Evolutionary conservation across 495 filamentous ascomycete species (phyloP).

Genomic region (Lophiostoma macrostomum): DNA sequence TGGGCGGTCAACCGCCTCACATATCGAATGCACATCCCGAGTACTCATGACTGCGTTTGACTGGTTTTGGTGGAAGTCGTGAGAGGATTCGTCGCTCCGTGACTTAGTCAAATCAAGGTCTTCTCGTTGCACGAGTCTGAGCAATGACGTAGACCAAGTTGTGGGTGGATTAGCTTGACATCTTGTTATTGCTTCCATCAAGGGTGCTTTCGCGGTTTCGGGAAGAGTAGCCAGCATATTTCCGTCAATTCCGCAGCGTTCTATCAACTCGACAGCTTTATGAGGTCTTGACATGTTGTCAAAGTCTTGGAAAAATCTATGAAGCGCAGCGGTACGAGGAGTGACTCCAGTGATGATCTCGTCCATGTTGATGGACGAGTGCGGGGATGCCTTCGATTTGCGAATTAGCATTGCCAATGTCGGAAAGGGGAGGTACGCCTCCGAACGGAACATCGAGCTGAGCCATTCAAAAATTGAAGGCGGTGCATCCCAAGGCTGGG

Average conservation of each 20-base stretch:
- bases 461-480: slow-evolving; percentile 71
- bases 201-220: slow-evolving; percentile 70
- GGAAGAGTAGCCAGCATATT: slow-evolving; percentile 74
- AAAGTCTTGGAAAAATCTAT: slow-evolving; percentile 41
- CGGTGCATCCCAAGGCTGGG: slow-evolving; percentile 58
- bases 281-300: slow-evolving; percentile 3
- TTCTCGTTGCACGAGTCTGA: slow-evolving; percentile 75
- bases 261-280: slow-evolving; percentile 55
- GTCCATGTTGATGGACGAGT: slow-evolving; percentile 24
- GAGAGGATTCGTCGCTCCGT: slow-evolving; percentile 6
- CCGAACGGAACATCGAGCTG: slow-evolving; percentile 42
- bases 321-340: slow-evolving; percentile 28
- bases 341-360: slow-evolving; percentile 23
- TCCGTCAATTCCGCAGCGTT: slow-evolving; percentile 54
- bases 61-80: slow-evolving; percentile 36
- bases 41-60: slow-evolving; percentile 44
- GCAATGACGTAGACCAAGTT: slow-evolving; percentile 65
- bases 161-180: slow-evolving; percentile 79
- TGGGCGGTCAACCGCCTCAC: slow-evolving; percentile 50
- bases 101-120: slow-evolving; percentile 53
- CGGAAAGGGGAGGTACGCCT: slow-evolving; percentile 17
- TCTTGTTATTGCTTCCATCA: slow-evolving; percentile 77
- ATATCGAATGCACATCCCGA: slow-evolving; percentile 71
- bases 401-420: slow-evolving; percentile 31
- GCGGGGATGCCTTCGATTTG: slow-evolving; percentile 28